Percentiles rank a stretch among this genome's conserved stretches.
Conservation (phyloP, 208 protist species). For the Trypanosoma grayi region DNA sequence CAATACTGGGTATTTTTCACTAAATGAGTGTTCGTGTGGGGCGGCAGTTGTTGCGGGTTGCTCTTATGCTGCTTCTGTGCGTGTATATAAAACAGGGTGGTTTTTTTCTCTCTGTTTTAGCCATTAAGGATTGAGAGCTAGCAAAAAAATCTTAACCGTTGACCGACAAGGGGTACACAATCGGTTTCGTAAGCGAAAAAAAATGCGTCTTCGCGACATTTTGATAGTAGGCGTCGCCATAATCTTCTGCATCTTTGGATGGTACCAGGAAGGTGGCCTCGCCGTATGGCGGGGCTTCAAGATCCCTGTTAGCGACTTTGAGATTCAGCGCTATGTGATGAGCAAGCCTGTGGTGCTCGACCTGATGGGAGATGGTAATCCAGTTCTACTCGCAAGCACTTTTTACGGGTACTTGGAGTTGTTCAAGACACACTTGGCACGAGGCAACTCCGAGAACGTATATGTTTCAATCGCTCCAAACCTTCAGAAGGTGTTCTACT, state of each 20-base stretch:
- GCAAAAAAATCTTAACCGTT: background rate
- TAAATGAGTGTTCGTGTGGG: too few species aligned
- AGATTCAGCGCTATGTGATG: conserved; percentile 36
- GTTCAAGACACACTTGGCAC: conserved; percentile 46
- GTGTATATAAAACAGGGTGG: background rate
- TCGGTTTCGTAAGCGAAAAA: background rate
- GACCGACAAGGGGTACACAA: background rate
- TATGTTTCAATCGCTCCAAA: conserved; percentile 39
- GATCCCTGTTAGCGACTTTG: conserved; percentile 40
- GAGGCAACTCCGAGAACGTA: conserved; percentile 42
- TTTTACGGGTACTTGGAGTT: conserved; percentile 30
- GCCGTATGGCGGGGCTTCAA: conserved; percentile 61
- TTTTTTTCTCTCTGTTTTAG: background rate
- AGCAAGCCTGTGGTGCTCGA: conserved; percentile 71
- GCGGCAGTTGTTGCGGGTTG: too few species aligned
- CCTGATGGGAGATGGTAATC: conserved; percentile 41
- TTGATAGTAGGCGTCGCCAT: conserved; percentile 65
- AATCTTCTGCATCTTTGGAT: conserved; percentile 74
- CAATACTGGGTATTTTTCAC: too few species aligned
- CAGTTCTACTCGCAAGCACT: conserved; percentile 46
- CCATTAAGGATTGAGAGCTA: background rate
- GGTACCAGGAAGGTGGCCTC: conserved; percentile 76
- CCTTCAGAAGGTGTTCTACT: conserved; percentile 25
- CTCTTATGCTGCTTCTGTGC: too few species aligned
- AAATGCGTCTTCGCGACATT: conserved; percentile 84